Conservation (phyloP, 2,329 filamentous ascomycete genomes). For the Fusarium humuli region DNA sequence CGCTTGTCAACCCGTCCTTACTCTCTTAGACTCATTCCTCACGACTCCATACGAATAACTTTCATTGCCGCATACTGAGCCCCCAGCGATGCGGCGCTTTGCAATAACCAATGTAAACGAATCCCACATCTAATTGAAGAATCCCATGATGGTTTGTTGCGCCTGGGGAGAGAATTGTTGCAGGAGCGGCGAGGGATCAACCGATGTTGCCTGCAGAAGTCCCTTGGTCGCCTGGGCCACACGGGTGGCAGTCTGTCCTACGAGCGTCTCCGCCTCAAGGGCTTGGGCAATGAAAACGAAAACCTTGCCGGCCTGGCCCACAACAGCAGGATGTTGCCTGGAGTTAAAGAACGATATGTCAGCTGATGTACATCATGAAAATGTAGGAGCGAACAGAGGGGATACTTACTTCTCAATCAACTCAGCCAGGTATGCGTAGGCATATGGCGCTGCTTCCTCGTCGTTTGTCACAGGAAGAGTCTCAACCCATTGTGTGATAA, state of each 20-base stretch:
- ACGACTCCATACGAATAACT: constrained; percentile 26
- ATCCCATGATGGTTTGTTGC: constrained; percentile 81
- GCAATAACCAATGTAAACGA: constrained; percentile 9
- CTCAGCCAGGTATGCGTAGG: constrained; percentile 90
- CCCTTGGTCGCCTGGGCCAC: constrained; percentile 83
- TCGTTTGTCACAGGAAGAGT: constrained; percentile 94
- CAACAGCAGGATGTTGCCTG: constrained; percentile 87
- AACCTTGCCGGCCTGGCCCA: constrained; percentile 80
- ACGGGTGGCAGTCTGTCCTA: constrained; percentile 82
- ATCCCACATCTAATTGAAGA: constrained; percentile 70
- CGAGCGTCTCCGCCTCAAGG: constrained; percentile 89
- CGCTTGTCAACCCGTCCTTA: constrained; percentile 30
- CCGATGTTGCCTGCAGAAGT: constrained; percentile 77
- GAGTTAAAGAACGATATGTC: constrained; percentile 35
- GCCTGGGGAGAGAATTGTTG: constrained; percentile 81
- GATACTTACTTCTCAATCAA: constrained; percentile 90
- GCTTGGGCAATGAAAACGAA: constrained; percentile 90
- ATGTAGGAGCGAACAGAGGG: background rate
- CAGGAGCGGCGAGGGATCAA: constrained; percentile 81
- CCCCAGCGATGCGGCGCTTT: constrained; percentile 6
- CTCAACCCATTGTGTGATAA: constrained; percentile 87
- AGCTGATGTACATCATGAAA: constrained; percentile 30
- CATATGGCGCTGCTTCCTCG: constrained; percentile 96
- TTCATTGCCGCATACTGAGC: constrained; percentile 6
- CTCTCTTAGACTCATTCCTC: constrained; percentile 19